Evolutionary conservation across 257 asterid genomes (phyloP).

Genomic region (Scutellaria baicalensis): DNA sequence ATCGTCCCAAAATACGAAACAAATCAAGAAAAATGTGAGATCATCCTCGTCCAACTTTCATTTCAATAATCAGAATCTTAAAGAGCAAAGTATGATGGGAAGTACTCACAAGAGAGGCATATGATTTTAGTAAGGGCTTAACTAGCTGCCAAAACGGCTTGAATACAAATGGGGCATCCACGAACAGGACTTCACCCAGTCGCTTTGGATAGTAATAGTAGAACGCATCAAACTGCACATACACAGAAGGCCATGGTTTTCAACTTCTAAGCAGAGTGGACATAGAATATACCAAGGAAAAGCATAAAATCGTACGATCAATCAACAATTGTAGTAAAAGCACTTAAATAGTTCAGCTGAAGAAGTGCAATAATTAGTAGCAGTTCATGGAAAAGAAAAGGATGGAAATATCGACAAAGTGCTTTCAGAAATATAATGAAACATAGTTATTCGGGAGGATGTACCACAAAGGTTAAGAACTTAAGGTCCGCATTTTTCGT

Average conservation of each 20-base stretch:
- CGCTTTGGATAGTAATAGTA: conserved; percentile 82
- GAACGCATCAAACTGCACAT: conserved; percentile 78
- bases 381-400: background rate
- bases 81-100: background rate
- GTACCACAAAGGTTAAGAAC: conserved; percentile 85
- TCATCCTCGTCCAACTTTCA: background rate
- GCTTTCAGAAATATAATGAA: background rate
- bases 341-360: too few relatives aligned
- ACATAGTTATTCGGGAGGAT: background rate
- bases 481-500: conserved; percentile 68
- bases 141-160: conserved; percentile 83
- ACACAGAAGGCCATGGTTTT: too few relatives aligned
- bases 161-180: conserved; percentile 89
- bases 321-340: too few relatives aligned
- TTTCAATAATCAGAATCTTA: background rate
- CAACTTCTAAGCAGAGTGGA: too few relatives aligned
- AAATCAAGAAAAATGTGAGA: background rate
- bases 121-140: conserved; percentile 74
- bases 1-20: background rate
- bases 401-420: background rate
- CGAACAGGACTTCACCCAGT: conserved; percentile 68
- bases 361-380: too few relatives aligned
- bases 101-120: conserved; percentile 75
- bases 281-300: too few relatives aligned
- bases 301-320: too few relatives aligned